Conservation (phyloP, 805 yeast species). For the Starmerella lactis-condensi region DNA sequence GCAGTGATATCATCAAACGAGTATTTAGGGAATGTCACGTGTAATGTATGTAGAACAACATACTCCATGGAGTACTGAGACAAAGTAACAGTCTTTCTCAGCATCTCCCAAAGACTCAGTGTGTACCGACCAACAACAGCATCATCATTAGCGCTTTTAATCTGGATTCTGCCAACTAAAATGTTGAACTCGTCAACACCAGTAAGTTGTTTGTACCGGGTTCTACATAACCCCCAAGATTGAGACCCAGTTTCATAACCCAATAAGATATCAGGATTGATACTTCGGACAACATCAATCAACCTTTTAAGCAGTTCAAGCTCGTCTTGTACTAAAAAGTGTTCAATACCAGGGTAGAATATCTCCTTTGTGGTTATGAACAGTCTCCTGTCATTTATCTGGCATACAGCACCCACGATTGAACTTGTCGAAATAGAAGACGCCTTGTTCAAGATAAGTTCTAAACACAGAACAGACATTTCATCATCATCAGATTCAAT, state of each 20-base stretch:
- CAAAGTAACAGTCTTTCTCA: slow-evolving; percentile 45
- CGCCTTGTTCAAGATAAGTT: slow-evolving; percentile 39
- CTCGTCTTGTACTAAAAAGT: slow-evolving; percentile 26
- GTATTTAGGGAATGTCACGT: slow-evolving; percentile 48
- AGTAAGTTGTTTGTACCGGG: slow-evolving; percentile 26
- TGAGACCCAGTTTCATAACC: slow-evolving; percentile 67
- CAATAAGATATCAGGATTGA: slow-evolving; percentile 75
- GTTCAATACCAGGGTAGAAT: slow-evolving; percentile 19
- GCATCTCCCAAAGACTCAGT: slow-evolving; percentile 65
- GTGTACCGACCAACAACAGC: slow-evolving; percentile 48
- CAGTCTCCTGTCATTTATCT: slow-evolving; percentile 17
- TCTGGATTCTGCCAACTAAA: slow-evolving; percentile 12
- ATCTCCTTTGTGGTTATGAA: slow-evolving; percentile 22
- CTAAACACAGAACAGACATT: slow-evolving; percentile 44
- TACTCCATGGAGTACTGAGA: slow-evolving; percentile 61
- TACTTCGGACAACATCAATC: slow-evolving; percentile 33
- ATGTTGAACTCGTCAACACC: slow-evolving; percentile 5
- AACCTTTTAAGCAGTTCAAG: slow-evolving; percentile 38
- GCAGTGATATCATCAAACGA: slow-evolving; percentile 31
- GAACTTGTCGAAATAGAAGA: slow-evolving; percentile 56
- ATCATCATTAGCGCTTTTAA: not conserved
- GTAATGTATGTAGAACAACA: slow-evolving; percentile 48
- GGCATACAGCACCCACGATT: slow-evolving; percentile 46
- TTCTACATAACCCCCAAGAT: slow-evolving; percentile 83
- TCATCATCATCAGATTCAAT: slow-evolving; percentile 15